Base-by-base conservation (phyloP, 2,329 filamentous ascomycete genomes). In the Sordariomycetes sp. region DNA sequence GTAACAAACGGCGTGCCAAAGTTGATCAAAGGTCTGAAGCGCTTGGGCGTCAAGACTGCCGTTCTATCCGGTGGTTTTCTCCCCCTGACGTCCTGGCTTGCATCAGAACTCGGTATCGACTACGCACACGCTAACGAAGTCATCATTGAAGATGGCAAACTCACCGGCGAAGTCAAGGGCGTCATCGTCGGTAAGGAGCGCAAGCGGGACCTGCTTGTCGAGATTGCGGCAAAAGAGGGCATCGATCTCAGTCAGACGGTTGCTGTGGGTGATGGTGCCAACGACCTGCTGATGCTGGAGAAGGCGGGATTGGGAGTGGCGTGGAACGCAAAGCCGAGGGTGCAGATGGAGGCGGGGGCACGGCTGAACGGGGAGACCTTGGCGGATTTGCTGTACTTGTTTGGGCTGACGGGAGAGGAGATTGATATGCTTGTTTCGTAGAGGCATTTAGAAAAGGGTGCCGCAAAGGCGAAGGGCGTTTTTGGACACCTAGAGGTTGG, bases 11-110 rank as follows among this genome's bases (percentile, higher is more conserved):
- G 92, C 6, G 88, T 86, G 2, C 72, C 68, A 14, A 75, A 85
- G 42, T 67, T 96, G 14, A 70, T 94, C 42, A 71, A 60, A 39
- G 82, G 79, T 0, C 63, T 98, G 33, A 87, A 84, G 58, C 68
- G 72, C 16, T 63, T 94, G 5, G 90, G 90, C 7, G 82, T 84
- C 58, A 90, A 85, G 61, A 86, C 87, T 2, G 92, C 88, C 0
- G 90, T 98, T 5, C 62, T 95, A 21, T 94, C 86, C 21, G 92
- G 92, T 29, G 92, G 92, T 0, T 98, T 98, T 59, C 76, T 85
- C 42, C 88, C 90, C 1, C 63, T 96, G 42, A 93, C 92, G 0
- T 71, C 77, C 37, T 96, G 88, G 86, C 72, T 96, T 23, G 87
- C 85, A 12, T 67, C 67, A 26, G 70, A 86, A 49, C 65, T 98